Conservation (phyloP, 2,329 filamentous ascomycete species). For the Stenocarpella maydis region DNA sequence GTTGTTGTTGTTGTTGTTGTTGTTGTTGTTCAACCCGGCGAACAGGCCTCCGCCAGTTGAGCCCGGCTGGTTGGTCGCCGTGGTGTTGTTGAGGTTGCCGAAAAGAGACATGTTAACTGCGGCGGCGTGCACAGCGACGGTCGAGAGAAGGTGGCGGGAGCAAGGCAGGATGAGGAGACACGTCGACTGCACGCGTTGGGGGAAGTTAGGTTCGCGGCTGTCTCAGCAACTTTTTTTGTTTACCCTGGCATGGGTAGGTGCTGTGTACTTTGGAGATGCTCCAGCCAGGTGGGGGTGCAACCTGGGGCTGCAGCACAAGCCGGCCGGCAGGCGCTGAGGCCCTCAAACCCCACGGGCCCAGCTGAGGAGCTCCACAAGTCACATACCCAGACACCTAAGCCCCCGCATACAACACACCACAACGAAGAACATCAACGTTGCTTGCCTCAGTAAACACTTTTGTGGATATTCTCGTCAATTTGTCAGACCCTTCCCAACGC, state of each 20-base stretch:
- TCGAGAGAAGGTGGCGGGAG: constrained; percentile 4
- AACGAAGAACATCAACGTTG: not conserved
- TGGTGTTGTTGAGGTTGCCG: constrained; percentile 33
- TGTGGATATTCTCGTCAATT: not conserved
- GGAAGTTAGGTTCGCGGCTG: constrained; percentile 12
- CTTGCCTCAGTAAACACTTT: not conserved
- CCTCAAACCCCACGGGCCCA: not conserved
- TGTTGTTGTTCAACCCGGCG: constrained; percentile 36
- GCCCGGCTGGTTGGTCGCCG: constrained; percentile 34
- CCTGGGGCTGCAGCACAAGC: not conserved
- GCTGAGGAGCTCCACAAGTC: not conserved
- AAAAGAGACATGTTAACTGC: constrained; percentile 40
- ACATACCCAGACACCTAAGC: too few relatives aligned
- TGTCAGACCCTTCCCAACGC: not conserved
- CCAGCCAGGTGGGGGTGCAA: constrained; percentile 22
- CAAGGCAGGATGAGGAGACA: constrained; percentile 24
- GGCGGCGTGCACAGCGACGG: constrained; percentile 26
- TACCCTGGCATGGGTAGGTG: too few relatives aligned
- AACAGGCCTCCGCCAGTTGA: constrained; percentile 44
- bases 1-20: constrained; percentile 27
- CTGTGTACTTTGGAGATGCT: constrained; percentile 5
- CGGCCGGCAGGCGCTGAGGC: constrained; percentile 12
- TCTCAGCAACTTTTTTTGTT: constrained; percentile 34
- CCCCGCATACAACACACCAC: too few relatives aligned
- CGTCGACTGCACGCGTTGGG: constrained; percentile 35